Evolutionary conservation across 164 flowering plant genomes (phyloP).

Genomic region (Brasenia schreberi): DNA sequence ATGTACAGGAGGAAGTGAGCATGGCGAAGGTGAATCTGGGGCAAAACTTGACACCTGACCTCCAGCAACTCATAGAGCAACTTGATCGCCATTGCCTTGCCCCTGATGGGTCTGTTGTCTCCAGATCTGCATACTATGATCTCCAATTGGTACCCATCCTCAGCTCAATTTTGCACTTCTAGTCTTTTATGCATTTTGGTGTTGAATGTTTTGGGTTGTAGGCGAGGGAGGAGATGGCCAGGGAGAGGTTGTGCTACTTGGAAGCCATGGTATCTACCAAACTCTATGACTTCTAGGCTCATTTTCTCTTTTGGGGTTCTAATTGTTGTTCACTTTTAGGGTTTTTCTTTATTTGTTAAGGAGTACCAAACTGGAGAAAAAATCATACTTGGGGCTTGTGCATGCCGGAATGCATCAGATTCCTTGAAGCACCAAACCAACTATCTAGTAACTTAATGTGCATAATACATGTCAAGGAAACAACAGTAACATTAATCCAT

Average conservation of each 20-base stretch:
- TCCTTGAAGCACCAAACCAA: too few relatives aligned
- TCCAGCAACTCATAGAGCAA: slow-evolving; percentile 60
- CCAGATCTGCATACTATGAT: slow-evolving; percentile 73
- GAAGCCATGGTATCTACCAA: slow-evolving; percentile 61
- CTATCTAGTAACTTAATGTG: too few relatives aligned
- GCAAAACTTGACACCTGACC: slow-evolving; percentile 57
- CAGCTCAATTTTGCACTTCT: slow-evolving; percentile 3
- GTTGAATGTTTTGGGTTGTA: slow-evolving; percentile 18
- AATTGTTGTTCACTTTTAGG: background rate
- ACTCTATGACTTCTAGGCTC: background rate
- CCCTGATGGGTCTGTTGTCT: slow-evolving; percentile 81
- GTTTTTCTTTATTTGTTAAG: background rate
- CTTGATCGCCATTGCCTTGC: slow-evolving; percentile 92
- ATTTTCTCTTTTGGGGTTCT: background rate
- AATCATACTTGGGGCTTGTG: too few relatives aligned
- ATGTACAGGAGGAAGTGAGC: background rate
- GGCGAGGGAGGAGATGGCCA: slow-evolving; percentile 95
- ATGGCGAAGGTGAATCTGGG: slow-evolving; percentile 45
- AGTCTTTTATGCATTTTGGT: background rate
- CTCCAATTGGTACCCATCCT: slow-evolving; percentile 52
- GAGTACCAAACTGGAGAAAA: too few relatives aligned
- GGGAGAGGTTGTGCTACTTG: slow-evolving; percentile 79
- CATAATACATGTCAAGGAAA: too few relatives aligned
- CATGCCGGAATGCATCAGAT: too few relatives aligned
- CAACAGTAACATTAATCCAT: too few relatives aligned